phyloP scores from a whole-genome alignment of 192 early-diverging fungal genomes.

The Entomortierella parvispora region DNA sequence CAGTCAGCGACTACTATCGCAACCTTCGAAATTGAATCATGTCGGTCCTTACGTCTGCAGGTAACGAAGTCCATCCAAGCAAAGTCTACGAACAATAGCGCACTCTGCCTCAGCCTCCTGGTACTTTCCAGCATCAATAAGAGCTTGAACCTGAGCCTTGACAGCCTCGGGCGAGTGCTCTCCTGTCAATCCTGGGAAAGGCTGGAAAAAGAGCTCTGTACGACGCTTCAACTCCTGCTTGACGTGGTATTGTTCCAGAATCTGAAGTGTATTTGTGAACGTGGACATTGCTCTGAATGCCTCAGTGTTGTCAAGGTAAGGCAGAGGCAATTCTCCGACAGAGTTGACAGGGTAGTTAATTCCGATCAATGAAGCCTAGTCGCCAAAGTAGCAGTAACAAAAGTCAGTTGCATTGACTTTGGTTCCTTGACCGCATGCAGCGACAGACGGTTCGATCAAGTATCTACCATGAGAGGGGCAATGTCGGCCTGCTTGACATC shows the following conservation, averaged over 20 bases:
- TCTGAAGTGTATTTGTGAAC: conserved; percentile 85
- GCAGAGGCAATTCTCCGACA: conserved; percentile 88
- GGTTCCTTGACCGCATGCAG: neutral
- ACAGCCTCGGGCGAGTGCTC: conserved; percentile 61
- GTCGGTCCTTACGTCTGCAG: conserved; percentile 74
- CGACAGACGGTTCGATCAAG: neutral
- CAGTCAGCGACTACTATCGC: neutral
- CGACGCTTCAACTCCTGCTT: conserved; percentile 85
- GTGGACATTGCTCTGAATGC: conserved; percentile 81
- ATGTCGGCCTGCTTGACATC: conserved; percentile 97
- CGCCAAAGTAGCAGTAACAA: too few species aligned
- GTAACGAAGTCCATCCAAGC: conserved; percentile 89
- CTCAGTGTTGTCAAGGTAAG: conserved; percentile 76
- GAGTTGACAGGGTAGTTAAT: conserved; percentile 93
- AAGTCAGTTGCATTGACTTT: too few species aligned
- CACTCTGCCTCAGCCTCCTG: conserved; percentile 77
- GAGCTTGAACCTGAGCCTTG: conserved; percentile 64
- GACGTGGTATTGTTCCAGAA: conserved; percentile 87
- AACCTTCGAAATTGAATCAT: too few species aligned
- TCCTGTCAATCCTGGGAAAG: conserved; percentile 74
- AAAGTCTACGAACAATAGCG: conserved; percentile 66
- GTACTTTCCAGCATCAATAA: conserved; percentile 72
- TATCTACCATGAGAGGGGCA: conserved; percentile 89
- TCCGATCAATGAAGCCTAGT: conserved; percentile 83
- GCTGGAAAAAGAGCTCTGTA: conserved; percentile 83